These are phyloP conservation scores for Lodderomyces metapsilosis DNA, from an alignment of 1,139 yeast genomes.

Conservation along the genomic window DNA sequence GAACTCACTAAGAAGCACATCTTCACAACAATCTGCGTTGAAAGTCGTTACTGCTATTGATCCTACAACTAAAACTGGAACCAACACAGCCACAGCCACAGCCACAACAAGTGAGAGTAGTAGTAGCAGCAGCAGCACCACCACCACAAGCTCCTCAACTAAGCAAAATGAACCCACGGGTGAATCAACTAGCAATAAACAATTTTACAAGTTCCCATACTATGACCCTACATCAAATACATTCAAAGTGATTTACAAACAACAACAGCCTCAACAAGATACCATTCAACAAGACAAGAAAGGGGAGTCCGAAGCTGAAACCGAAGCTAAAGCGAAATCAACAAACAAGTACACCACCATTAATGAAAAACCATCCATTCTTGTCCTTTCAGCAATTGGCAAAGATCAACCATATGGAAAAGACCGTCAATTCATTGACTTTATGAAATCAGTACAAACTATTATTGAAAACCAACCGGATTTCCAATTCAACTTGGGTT, in stretches of 20 bases:
- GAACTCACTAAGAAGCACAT: not conserved
- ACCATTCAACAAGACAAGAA: not conserved
- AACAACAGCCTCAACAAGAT: constrained; percentile 1
- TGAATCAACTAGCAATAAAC: not conserved
- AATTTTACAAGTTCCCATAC: not conserved
- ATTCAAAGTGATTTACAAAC: not conserved
- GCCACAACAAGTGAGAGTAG: not conserved
- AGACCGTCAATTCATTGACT: constrained; percentile 22
- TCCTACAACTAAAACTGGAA: no score
- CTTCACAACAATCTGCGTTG: not conserved
- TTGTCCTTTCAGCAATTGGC: constrained; percentile 26
- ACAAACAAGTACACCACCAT: constrained; percentile 3
- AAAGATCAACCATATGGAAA: constrained; percentile 28
- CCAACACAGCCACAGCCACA: not conserved
- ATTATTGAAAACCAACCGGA: constrained; percentile 15
- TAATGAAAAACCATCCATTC: constrained; percentile 17
- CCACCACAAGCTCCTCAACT: not conserved
- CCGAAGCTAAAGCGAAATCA: not conserved
- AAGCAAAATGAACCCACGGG: not conserved
- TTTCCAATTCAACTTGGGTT: constrained; percentile 25
- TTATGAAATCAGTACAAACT: constrained; percentile 22
- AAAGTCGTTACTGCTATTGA: not conserved
- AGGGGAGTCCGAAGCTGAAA: no score
- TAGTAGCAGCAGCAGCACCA: not conserved
- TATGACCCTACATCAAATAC: not conserved